Evolutionary conservation across 106 monocot genomes (phyloP).

Genomic region (Iris macrosiphon): DNA sequence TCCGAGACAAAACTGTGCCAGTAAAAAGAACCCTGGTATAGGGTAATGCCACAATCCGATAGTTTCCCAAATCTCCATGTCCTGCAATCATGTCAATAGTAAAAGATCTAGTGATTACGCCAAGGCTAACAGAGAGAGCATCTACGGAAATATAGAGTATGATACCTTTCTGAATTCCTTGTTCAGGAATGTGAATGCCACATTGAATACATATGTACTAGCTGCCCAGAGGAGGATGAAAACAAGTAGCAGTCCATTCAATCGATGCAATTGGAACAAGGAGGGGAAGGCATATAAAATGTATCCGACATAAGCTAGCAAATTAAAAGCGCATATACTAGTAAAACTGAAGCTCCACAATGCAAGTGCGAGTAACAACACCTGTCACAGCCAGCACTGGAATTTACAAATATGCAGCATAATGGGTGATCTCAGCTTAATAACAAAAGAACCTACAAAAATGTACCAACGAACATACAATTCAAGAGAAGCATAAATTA

Average conservation of each 20-base stretch:
- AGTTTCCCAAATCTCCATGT: conserved; percentile 98
- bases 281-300: conserved; percentile 89
- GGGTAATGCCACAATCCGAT: conserved; percentile 96
- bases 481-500: too few species aligned
- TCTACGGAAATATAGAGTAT: not conserved
- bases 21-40: conserved; percentile 85
- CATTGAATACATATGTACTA: conserved; percentile 91
- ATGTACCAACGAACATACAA: too few species aligned
- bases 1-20: conserved; percentile 90
- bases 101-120: conserved; percentile 2
- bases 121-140: not conserved
- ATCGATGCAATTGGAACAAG: conserved; percentile 74
- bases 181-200: conserved; percentile 86
- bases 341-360: conserved; percentile 94
- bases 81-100: conserved; percentile 39
- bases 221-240: conserved; percentile 97
- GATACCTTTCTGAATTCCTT: conserved; percentile 81
- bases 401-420: conserved; percentile 21
- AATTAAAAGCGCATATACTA: conserved; percentile 90
- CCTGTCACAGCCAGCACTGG: conserved; percentile 43
- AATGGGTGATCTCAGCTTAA: conserved; percentile 1
- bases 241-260: conserved; percentile 90
- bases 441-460: too few species aligned
- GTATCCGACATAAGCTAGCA: conserved; percentile 90
- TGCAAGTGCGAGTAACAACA: conserved; percentile 82